These are phyloP conservation scores for Panicum miliaceum DNA, from an alignment of 176 grass and related monocot genomes.

Conservation along the genomic window DNA sequence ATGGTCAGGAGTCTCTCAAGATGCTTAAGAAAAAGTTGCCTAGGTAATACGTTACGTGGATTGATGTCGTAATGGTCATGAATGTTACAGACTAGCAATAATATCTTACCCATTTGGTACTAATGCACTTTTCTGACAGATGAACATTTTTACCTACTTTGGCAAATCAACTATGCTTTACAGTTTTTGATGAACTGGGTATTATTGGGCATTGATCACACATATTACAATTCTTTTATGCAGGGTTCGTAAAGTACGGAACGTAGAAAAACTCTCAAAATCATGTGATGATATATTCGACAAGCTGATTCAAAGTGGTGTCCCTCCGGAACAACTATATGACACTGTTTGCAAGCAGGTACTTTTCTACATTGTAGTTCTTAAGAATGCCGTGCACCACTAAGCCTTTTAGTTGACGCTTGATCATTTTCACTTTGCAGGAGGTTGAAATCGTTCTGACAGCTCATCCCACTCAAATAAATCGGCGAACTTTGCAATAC, in stretches of 20 bases:
- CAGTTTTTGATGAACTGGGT: background rate
- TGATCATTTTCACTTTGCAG: conserved; percentile 30
- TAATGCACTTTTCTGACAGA: background rate
- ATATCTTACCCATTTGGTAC: background rate
- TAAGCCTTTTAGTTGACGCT: background rate
- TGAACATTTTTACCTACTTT: background rate
- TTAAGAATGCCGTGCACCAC: background rate
- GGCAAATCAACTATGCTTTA: background rate
- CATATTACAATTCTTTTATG: background rate
- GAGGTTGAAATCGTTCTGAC: conserved; percentile 97
- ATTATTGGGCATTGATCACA: background rate
- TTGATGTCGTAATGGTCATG: background rate
- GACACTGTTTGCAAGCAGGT: conserved; percentile 93
- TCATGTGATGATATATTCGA: conserved; percentile 90
- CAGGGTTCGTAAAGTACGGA: conserved; percentile 71
- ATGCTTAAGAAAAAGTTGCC: background rate
- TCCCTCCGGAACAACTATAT: conserved; percentile 69
- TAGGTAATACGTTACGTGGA: background rate
- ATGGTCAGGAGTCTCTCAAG: background rate
- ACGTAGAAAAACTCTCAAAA: conserved; percentile 59
- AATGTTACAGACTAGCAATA: background rate
- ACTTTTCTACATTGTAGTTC: background rate
- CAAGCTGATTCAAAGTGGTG: conserved; percentile 81
- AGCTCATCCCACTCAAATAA: conserved; percentile 97
- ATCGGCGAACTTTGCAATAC: conserved; percentile 86